Evolutionary conservation across 2,329 filamentous ascomycete species (phyloP).

Genomic region (Pseudodiploospora longispora): DNA sequence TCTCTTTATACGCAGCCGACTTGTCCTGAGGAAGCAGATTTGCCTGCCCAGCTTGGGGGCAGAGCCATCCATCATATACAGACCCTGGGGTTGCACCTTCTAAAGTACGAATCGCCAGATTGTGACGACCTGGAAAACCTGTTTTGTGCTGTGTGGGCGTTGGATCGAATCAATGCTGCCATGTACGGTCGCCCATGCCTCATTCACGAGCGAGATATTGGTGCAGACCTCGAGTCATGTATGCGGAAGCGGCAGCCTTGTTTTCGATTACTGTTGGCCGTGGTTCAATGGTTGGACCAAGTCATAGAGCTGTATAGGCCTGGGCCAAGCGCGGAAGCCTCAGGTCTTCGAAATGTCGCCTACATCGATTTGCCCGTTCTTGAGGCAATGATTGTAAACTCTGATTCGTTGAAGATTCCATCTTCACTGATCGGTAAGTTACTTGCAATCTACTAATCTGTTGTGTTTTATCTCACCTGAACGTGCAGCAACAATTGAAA

Average conservation of each 20-base stretch:
- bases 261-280: slow-evolving; percentile 49
- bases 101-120: slow-evolving; percentile 30
- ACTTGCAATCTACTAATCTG: not conserved
- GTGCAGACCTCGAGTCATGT: slow-evolving; percentile 42
- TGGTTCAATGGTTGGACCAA: slow-evolving; percentile 48
- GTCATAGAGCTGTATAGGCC: slow-evolving; percentile 55
- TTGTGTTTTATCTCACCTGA: not conserved
- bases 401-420: slow-evolving; percentile 41
- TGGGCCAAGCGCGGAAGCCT: slow-evolving; percentile 31
- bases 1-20: slow-evolving; percentile 53
- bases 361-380: slow-evolving; percentile 48
- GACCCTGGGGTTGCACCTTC: slow-evolving; percentile 46
- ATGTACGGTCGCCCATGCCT: slow-evolving; percentile 52
- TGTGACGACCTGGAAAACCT: slow-evolving; percentile 38
- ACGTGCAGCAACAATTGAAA: slow-evolving; percentile 47
- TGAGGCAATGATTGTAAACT: slow-evolving; percentile 49
- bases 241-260: slow-evolving; percentile 42
- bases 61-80: slow-evolving; percentile 50
- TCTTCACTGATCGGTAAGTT: slow-evolving; percentile 41
- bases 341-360: slow-evolving; percentile 33
- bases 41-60: slow-evolving; percentile 44
- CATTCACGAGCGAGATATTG: slow-evolving; percentile 53
- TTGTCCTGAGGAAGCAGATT: slow-evolving; percentile 44
- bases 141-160: slow-evolving; percentile 52
- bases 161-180: slow-evolving; percentile 52